Evolutionary conservation across 163 green algal species (phyloP), one percentile per base, ranked within the genome.

Genomic region (Prototheca stagnorum): DNA sequence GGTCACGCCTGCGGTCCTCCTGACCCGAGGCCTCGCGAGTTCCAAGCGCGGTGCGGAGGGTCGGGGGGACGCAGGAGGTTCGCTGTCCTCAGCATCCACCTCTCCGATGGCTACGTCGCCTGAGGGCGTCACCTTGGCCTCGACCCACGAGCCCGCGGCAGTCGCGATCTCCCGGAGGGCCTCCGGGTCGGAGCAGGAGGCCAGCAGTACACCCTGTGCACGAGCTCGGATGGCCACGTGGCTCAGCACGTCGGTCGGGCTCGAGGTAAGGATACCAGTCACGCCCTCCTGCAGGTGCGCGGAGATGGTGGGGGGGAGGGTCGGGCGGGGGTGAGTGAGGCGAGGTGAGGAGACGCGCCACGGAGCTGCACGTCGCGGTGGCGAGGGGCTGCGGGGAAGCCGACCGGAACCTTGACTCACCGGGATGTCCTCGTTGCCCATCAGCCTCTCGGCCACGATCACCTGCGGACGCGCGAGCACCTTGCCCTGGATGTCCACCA

Each of bases 391-490:
- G n/a, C n/a, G n/a, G n/a, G n/a, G n/a, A n/a, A n/a, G n/a, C n/a
- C n/a, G n/a, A n/a, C 20, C 15, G 33, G 26, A 3, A 27, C 20
- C 36, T 6, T 31, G 19, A 19, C 42, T 45, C 36, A 66, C 57
- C 11, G 85, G 85, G 39, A 95, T 92, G 73, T 95, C 86, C 61
- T 95, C 86, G 53, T 85, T 80, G 34, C 84, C 84, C 6, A 73
- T 80, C 19, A 94, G 62, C 49, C 53, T 35, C 9, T 74, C 59
- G n/a, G 61, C 59, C 4, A 85, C 33, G 4, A 81, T 22, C 17
- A 81, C 47, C 14, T 45, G 59, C 12, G 69, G 49, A 24, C 43
- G 34, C 4, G 51, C 48, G 47, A 72, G 67, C 3, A n/a, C 45
- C 26, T 68, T 28, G 20, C 72, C 77, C 62, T 78, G 68, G n/a